Percentiles rank a stretch among this genome's conserved stretches.
Evolutionary conservation across 805 yeast genomes (phyloP).

Genomic region (Candida ipomoeae): DNA sequence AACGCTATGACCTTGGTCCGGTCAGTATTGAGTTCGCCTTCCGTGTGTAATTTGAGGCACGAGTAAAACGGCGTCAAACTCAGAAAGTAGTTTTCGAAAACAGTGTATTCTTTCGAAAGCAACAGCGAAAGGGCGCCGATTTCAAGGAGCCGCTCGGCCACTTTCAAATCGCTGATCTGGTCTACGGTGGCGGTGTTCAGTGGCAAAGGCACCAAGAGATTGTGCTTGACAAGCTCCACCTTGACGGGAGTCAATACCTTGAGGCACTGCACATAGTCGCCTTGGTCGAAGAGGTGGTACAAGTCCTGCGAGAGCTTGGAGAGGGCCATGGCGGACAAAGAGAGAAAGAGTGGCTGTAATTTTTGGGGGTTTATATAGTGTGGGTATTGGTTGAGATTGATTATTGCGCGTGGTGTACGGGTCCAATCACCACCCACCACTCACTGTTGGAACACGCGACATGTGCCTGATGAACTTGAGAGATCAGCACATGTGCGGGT

Average conservation of each 20-base stretch:
- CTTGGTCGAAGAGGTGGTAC: slow-evolving; percentile 57
- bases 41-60: slow-evolving; percentile 37
- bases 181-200: slow-evolving; percentile 31
- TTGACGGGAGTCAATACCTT: slow-evolving; percentile 67
- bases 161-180: slow-evolving; percentile 62
- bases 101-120: slow-evolving; percentile 53
- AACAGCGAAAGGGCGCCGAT: slow-evolving; percentile 82
- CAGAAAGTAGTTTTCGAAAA: slow-evolving; percentile 68
- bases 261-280: slow-evolving; percentile 59
- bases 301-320: slow-evolving; percentile 68
- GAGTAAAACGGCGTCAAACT: slow-evolving; percentile 78
- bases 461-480: no score
- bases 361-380: neutral
- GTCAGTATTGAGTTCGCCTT: slow-evolving; percentile 30
- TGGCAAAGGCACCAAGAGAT: slow-evolving; percentile 63
- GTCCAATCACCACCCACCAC: no score
- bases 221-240: slow-evolving; percentile 71
- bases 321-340: slow-evolving; percentile 45
- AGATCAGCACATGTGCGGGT: no score
- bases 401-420: neutral
- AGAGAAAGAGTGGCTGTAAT: no score
- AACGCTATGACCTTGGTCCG: slow-evolving; percentile 66
- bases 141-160: slow-evolving; percentile 80
- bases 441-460: no score
- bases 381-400: no score